Conservation (phyloP, 768 basidiomycete genomes). For the Russula vinacea region DNA sequence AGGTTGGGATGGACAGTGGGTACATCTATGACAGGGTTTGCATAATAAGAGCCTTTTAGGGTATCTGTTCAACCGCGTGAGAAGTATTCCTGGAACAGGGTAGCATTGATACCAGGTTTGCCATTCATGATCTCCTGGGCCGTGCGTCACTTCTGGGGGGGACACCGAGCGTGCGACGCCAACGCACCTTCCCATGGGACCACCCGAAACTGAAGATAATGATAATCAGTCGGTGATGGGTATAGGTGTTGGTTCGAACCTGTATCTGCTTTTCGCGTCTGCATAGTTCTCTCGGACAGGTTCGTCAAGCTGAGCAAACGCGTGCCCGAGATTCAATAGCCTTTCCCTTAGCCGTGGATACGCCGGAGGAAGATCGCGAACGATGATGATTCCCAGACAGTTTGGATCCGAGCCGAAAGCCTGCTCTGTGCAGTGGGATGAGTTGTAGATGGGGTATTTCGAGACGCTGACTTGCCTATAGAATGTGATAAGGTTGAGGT, state of each 20-base stretch:
- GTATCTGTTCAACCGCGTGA: constrained; percentile 49
- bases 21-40: constrained; percentile 70
- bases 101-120: constrained; percentile 54
- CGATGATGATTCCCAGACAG: constrained; percentile 76
- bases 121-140: constrained; percentile 93
- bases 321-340: constrained; percentile 70
- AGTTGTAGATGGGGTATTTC: background rate
- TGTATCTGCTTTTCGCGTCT: constrained; percentile 69
- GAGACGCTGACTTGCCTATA: constrained; percentile 49
- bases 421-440: constrained; percentile 47
- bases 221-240: constrained; percentile 15
- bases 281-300: constrained; percentile 66
- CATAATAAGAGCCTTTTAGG: constrained; percentile 93
- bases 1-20: constrained; percentile 59
- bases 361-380: constrained; percentile 71
- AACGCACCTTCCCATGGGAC: constrained; percentile 85
- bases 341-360: constrained; percentile 65
- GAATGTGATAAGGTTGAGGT: constrained; percentile 51
- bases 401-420: constrained; percentile 80
- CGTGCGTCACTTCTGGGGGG: constrained; percentile 8
- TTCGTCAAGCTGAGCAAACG: constrained; percentile 71
- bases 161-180: background rate
- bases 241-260: constrained; percentile 42
- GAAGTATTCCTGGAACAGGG: background rate
- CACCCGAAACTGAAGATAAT: constrained; percentile 72